These are phyloP conservation scores for Drosera capensis DNA, from an alignment of 148 eudicot species.

Conservation along the genomic window DNA sequence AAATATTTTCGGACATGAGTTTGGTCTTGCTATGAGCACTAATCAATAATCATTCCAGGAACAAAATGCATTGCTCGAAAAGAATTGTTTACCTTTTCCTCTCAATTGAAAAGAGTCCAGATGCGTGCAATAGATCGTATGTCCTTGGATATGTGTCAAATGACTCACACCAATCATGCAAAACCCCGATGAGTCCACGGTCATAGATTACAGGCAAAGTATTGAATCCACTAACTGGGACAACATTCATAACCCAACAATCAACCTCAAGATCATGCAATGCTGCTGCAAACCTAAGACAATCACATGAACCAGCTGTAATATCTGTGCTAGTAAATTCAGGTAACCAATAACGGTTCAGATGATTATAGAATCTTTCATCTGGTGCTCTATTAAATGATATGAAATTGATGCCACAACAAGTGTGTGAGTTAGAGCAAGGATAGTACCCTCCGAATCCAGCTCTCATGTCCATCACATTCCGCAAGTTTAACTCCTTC, in stretches of 20 bases:
- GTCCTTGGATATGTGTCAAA: slow-evolving; percentile 73
- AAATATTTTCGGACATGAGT: not conserved
- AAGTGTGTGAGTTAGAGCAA: slow-evolving; percentile 4
- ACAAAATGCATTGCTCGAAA: not conserved
- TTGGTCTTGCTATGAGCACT: too few relatives aligned
- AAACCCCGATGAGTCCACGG: slow-evolving; percentile 93
- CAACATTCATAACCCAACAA: slow-evolving; percentile 92
- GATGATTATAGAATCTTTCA: not conserved
- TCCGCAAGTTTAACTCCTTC: slow-evolving; percentile 46
- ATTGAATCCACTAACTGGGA: slow-evolving; percentile 86
- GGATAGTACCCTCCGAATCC: slow-evolving; percentile 79
- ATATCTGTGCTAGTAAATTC: not conserved
- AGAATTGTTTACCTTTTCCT: slow-evolving; percentile 37
- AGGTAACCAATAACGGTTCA: slow-evolving; percentile 2
- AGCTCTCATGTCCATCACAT: slow-evolving; percentile 95
- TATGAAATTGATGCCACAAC: not conserved
- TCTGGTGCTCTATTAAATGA: not conserved
- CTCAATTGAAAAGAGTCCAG: slow-evolving; percentile 49
- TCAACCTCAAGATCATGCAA: slow-evolving; percentile 39
- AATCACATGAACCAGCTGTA: slow-evolving; percentile 1
- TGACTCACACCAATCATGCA: slow-evolving; percentile 97
- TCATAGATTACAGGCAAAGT: slow-evolving; percentile 88
- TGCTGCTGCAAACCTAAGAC: slow-evolving; percentile 84
- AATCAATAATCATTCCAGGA: not conserved
- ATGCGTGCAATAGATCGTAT: slow-evolving; percentile 51